These are phyloP conservation scores for Nicotiana attenuata DNA, from an alignment of 257 asterid species.

Conservation along the genomic window DNA sequence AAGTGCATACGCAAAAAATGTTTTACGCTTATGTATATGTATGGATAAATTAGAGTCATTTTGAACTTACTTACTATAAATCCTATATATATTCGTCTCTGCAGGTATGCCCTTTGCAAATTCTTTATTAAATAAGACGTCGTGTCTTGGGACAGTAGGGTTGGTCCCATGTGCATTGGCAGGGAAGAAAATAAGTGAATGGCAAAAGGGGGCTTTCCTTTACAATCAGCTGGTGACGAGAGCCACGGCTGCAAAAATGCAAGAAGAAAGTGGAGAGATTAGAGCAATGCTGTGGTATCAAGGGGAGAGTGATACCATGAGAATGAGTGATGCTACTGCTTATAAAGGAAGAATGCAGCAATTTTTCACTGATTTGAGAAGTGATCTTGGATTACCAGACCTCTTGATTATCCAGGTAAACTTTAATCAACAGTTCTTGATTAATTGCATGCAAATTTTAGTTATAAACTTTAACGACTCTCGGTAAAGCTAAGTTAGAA, in stretches of 20 bases:
- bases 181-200: constrained; percentile 29
- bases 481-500: too few species aligned
- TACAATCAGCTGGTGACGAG: constrained; percentile 26
- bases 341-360: constrained; percentile 20
- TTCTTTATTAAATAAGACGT: constrained; percentile 11
- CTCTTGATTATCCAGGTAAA: constrained; percentile 29
- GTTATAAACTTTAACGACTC: too few species aligned
- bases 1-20: not conserved
- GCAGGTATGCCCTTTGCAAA: constrained; percentile 34
- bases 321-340: constrained; percentile 13
- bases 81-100: not conserved
- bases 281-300: constrained; percentile 39
- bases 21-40: too few species aligned
- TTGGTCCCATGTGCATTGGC: constrained; percentile 41
- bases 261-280: constrained; percentile 9
- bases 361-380: constrained; percentile 22
- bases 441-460: too few species aligned
- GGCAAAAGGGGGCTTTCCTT: constrained; percentile 24
- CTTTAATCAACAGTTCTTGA: not conserved
- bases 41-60: not conserved
- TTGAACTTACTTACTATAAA: not conserved
- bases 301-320: constrained; percentile 26
- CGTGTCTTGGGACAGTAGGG: constrained; percentile 17
- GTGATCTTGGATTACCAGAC: constrained; percentile 13
- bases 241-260: constrained; percentile 5